Base-by-base conservation (phyloP, 2,329 filamentous ascomycete genomes). In the Trichoderma atroviride region DNA sequence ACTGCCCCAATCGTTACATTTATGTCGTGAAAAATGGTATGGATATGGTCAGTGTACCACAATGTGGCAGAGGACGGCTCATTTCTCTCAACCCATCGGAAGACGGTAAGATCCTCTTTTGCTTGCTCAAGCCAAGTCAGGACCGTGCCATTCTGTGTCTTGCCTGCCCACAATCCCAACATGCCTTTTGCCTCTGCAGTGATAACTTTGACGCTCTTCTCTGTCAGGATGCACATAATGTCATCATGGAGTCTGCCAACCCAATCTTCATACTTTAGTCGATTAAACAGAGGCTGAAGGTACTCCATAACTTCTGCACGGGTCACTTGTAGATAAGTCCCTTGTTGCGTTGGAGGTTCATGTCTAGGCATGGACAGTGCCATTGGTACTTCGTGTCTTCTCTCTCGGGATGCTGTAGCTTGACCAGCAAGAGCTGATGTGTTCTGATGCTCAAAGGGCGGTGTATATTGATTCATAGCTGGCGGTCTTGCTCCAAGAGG, bases 71-170 rank as follows among this genome's bases (percentile, higher is more conserved):
- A 19, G 2, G 63, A 14, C 9, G 47, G n/a, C 6, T 3, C 9
- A 14, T 22, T n/a, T 37, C 55, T 47, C 22, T 67, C 63, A 6
- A 43, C 37, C 63, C 63, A 67, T 4, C 37, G 55, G 29, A 67
- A 67, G 14, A 52, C 29, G 1, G 37, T 31, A 0, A 59, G 14
- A n/a, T 67, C 37, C 4, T 52, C 55, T 7, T 5, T 16, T 0
- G 63, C 63, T 11, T 67, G 22, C 7, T 16, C 63, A 29, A 67
- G 63, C 63, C 63, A 67, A 16, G 40, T 29, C 0, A 29, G 0
- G 3, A 67, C n/a, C 1, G n/a, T 2, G 6, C 5, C 14, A 1
- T 59, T 67, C 0, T 37, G 11, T 1, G 14, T 29, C 31, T 10
- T 43, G 1, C 4, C 7, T 24, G 63, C 63, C 55, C 53, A 59